These are phyloP conservation scores for Yamadazyma laniorum DNA, from an alignment of 805 yeast species.

Conservation along the genomic window DNA sequence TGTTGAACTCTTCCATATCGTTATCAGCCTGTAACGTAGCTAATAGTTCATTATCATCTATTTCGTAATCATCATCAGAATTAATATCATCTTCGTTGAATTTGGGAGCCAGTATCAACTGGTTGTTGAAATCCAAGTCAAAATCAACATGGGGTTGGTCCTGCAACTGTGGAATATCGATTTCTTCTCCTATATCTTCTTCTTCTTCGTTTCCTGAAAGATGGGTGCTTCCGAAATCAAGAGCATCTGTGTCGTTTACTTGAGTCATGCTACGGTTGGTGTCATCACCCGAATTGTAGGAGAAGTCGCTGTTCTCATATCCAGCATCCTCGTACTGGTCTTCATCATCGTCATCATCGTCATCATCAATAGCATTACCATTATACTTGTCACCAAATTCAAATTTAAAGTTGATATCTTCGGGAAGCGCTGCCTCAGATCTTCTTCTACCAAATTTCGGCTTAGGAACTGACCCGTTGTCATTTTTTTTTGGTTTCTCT, in stretches of 20 bases:
- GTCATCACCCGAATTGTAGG: background rate
- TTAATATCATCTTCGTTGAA: conserved; percentile 46
- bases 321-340: conserved; percentile 17
- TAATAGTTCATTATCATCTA: conserved; percentile 47
- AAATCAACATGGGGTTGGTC: conserved; percentile 7
- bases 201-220: conserved; percentile 21
- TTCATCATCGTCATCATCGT: conserved; percentile 17
- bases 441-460: conserved; percentile 35
- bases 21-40: conserved; percentile 49
- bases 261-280: conserved; percentile 1
- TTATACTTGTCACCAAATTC: conserved; percentile 36
- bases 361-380: conserved; percentile 19
- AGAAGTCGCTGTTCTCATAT: background rate
- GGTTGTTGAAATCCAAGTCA: conserved; percentile 10
- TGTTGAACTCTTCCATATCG: conserved; percentile 39
- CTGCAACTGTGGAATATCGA: conserved; percentile 13
- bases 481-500: conserved; percentile 6
- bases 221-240: conserved; percentile 2
- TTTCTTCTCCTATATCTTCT: conserved; percentile 64
- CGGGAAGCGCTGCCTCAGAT: conserved; percentile 41
- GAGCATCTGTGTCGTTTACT: conserved; percentile 9
- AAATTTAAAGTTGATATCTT: conserved; percentile 40
- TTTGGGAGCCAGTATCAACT: conserved; percentile 48
- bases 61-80: conserved; percentile 67
- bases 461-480: conserved; percentile 15